Evolutionary conservation across 2,329 filamentous ascomycete genomes (phyloP).

Genomic region (Aphanoascus verrucosus): DNA sequence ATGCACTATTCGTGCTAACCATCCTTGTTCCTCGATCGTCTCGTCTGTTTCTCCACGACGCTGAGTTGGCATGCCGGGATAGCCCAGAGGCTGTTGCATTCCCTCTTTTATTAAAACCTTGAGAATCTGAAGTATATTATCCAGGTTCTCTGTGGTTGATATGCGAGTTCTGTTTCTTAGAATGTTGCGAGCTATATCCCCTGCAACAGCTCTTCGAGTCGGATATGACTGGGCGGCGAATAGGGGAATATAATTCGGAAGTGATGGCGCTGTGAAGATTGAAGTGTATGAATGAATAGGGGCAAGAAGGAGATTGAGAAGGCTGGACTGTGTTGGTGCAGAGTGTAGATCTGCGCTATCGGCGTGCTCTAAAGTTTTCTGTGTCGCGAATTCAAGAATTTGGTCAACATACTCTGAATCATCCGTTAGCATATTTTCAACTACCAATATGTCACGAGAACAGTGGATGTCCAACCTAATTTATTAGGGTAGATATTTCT

Average conservation of each 20-base stretch:
- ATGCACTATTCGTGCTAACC: constrained; percentile 87
- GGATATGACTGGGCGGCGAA: constrained; percentile 87
- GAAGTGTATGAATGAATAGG: constrained; percentile 84
- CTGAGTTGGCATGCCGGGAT: constrained; percentile 65
- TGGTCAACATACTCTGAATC: constrained; percentile 77
- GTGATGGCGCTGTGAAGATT: constrained; percentile 86
- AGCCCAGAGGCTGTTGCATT: constrained; percentile 69
- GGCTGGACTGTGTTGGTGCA: constrained; percentile 71
- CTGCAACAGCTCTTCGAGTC: constrained; percentile 79
- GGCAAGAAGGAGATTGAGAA: constrained; percentile 80
- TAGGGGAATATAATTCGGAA: constrained; percentile 84
- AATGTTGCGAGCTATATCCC: constrained; percentile 73
- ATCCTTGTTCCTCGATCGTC: constrained; percentile 95
- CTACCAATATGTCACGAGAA: not conserved
- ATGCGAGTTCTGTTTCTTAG: constrained; percentile 73
- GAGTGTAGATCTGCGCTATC: constrained; percentile 96
- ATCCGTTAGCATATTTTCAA: constrained; percentile 10
- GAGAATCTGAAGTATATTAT: constrained; percentile 78
- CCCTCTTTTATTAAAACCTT: constrained; percentile 92
- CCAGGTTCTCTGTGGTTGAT: constrained; percentile 64
- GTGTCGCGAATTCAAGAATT: constrained; percentile 74
- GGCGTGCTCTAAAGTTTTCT: constrained; percentile 76
- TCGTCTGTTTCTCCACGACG: constrained; percentile 85
- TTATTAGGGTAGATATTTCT: constrained; percentile 85
- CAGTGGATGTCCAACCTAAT: constrained; percentile 35